Evolutionary conservation across 495 filamentous ascomycete species (phyloP).

Genomic region (Penicillium longicatenatum): DNA sequence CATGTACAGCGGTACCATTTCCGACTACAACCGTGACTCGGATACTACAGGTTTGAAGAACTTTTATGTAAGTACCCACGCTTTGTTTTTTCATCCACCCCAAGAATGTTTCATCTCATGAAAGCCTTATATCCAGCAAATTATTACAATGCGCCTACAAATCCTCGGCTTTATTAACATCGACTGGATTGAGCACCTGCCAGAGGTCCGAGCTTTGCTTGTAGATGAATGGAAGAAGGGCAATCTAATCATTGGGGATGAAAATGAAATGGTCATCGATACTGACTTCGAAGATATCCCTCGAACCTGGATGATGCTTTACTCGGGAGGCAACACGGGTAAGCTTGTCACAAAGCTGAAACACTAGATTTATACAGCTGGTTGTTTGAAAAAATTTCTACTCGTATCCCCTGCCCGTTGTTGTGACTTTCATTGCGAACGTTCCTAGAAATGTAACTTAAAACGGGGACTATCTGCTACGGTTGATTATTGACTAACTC

Average conservation of each 20-base stretch:
- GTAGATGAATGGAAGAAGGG: slow-evolving; percentile 5
- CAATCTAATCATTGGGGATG: slow-evolving; percentile 2
- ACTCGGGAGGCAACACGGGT: slow-evolving; percentile 58
- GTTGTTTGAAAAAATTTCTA: too few relatives aligned
- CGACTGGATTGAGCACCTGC: not conserved
- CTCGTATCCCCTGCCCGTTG: too few relatives aligned
- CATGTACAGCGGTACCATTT: not conserved
- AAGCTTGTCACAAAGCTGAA: slow-evolving; percentile 47
- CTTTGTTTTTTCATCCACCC: not conserved
- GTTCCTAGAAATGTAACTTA: too few relatives aligned
- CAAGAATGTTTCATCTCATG: too few relatives aligned
- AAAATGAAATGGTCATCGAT: slow-evolving; percentile 1
- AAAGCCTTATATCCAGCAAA: not conserved
- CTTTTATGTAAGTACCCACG: slow-evolving; percentile 1
- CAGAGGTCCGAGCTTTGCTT: not conserved
- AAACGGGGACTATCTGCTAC: too few relatives aligned
- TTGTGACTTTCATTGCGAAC: too few relatives aligned
- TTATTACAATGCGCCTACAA: slow-evolving; percentile 6
- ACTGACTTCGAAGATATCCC: slow-evolving; percentile 51
- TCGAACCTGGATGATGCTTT: slow-evolving; percentile 50
- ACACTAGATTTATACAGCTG: slow-evolving; percentile 1
- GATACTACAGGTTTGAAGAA: slow-evolving; percentile 4
- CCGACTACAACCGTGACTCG: slow-evolving; percentile 2
- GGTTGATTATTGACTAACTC: too few relatives aligned
- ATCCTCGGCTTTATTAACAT: slow-evolving; percentile 6